Conservation (phyloP, 768 basidiomycete species). For the Leccinum incarnatum region DNA sequence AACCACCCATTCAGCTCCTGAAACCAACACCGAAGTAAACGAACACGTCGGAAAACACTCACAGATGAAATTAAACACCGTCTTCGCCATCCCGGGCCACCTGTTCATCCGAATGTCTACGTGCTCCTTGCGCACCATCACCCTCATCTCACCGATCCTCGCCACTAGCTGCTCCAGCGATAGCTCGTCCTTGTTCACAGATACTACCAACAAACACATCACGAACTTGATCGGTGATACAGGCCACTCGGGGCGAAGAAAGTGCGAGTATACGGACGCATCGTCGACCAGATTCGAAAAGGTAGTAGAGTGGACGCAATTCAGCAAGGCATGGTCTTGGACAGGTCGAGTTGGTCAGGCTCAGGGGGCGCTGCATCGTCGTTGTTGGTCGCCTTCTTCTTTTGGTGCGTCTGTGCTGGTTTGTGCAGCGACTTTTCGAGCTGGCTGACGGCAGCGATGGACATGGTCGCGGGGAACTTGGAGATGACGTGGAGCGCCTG, state of each 20-base stretch:
- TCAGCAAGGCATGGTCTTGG: conserved; percentile 33
- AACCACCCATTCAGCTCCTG: no score
- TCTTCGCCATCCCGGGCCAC: conserved; percentile 45
- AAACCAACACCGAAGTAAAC: no score
- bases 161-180: conserved; percentile 39
- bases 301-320: conserved; percentile 39
- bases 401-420: conserved; percentile 10
- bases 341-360: conserved; percentile 15
- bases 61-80: conserved; percentile 52
- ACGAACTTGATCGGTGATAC: conserved; percentile 70
- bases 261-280: conserved; percentile 31
- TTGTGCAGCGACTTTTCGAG: conserved; percentile 52
- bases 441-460: conserved; percentile 32
- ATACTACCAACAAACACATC: conserved; percentile 53
- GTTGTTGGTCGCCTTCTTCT: conserved; percentile 17
- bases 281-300: conserved; percentile 47
- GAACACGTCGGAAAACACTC: conserved; percentile 8
- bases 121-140: conserved; percentile 49
- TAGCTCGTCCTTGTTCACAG: conserved; percentile 42
- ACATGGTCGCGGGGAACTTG: conserved; percentile 34
- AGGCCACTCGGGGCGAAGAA: conserved; percentile 43
- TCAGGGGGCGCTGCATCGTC: conserved; percentile 1
- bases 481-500: conserved; percentile 53
- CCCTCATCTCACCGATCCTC: conserved; percentile 52
- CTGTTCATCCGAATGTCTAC: conserved; percentile 65